Conservation (phyloP, 805 yeast species). For the Brettanomyces sp. region DNA sequence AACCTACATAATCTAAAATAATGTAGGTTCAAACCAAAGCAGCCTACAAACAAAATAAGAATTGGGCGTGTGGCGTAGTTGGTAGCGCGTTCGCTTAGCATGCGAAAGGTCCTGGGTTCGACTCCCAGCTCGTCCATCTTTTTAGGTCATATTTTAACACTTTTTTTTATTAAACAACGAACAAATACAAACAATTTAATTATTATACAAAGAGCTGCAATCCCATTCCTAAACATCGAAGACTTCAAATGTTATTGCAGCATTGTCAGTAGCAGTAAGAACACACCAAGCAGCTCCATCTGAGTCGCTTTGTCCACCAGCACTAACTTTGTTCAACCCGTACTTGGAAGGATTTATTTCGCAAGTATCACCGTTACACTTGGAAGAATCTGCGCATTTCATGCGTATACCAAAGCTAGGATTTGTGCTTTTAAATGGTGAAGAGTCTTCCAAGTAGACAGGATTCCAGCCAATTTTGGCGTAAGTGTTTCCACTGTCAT, state of each 20-base stretch:
- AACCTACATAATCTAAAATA: too few species aligned
- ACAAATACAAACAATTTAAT: background rate
- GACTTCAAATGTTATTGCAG: slow-evolving; percentile 65
- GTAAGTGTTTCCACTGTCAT: slow-evolving; percentile 55
- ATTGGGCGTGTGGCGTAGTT: slow-evolving; percentile 72
- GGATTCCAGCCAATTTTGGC: slow-evolving; percentile 93
- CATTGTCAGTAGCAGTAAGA: slow-evolving; percentile 58
- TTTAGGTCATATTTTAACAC: too few species aligned
- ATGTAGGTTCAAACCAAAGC: too few species aligned
- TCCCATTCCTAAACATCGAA: slow-evolving; percentile 30
- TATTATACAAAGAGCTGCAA: background rate
- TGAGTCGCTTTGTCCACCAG: slow-evolving; percentile 27
- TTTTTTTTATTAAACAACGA: too few species aligned
- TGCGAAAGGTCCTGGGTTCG: slow-evolving; percentile 73
- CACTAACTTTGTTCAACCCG: slow-evolving; percentile 45
- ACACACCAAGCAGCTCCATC: slow-evolving; percentile 73
- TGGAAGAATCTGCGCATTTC: slow-evolving; percentile 58
- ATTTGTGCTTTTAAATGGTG: slow-evolving; percentile 42
- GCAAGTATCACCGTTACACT: slow-evolving; percentile 74
- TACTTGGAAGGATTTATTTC: slow-evolving; percentile 64
- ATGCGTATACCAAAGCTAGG: slow-evolving; percentile 69
- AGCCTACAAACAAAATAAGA: too few species aligned
- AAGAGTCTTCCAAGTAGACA: slow-evolving; percentile 51
- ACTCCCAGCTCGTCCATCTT: slow-evolving; percentile 63
- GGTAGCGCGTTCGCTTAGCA: slow-evolving; percentile 79